Evolutionary conservation across 2,329 filamentous ascomycete species (phyloP).

Genomic region (Bipolaris sorokiniana): DNA sequence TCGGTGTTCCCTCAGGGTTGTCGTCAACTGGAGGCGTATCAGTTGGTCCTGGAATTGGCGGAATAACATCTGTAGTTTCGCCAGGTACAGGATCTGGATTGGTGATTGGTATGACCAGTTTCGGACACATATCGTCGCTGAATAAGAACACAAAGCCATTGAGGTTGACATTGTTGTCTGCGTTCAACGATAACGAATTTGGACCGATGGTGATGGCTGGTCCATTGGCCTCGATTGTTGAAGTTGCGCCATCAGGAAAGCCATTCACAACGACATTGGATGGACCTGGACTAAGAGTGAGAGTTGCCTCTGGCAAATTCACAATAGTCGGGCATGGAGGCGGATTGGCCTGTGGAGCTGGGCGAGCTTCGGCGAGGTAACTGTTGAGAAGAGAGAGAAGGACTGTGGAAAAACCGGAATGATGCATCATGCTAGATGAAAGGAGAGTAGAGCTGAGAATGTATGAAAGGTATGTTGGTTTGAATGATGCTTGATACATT

Average conservation of each 20-base stretch:
- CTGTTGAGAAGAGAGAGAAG: background rate
- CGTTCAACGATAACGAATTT: background rate
- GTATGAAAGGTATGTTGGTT: background rate
- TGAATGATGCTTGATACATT: background rate
- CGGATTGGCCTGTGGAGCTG: background rate
- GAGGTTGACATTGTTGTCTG: background rate
- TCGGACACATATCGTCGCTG: background rate
- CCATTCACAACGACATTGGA: background rate
- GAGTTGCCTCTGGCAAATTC: background rate
- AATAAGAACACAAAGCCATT: background rate
- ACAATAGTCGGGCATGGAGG: background rate
- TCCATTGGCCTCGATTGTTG: background rate
- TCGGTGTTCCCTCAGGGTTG: background rate
- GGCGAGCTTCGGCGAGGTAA: background rate
- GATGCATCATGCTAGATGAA: background rate
- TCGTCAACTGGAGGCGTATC: background rate
- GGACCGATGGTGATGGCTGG: background rate
- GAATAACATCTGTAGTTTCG: background rate
- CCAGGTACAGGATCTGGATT: background rate
- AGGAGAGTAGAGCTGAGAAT: background rate
- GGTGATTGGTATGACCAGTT: background rate
- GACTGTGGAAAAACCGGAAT: background rate
- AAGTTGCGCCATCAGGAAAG: background rate
- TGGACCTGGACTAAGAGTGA: background rate
- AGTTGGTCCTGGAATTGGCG: background rate